These are phyloP conservation scores for Pseudonitzschia pungens DNA, from an alignment of 108 stramenopile species.

Conservation along the genomic window DNA sequence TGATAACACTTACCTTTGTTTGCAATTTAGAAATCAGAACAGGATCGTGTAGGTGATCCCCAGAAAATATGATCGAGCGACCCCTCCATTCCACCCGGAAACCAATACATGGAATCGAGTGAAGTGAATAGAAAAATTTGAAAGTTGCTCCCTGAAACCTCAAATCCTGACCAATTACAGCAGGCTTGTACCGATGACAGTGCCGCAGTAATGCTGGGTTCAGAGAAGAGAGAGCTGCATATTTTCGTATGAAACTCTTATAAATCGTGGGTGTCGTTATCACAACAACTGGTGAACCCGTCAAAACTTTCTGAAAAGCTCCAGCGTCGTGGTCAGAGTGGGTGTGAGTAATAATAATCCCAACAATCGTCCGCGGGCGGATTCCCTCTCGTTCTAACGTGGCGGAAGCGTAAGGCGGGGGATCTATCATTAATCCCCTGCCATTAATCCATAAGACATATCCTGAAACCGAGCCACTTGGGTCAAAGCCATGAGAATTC, in stretches of 20 bases:
- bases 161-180: conserved; percentile 86
- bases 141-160: conserved; percentile 87
- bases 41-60: conserved; percentile 92
- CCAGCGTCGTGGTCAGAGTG: conserved; percentile 97
- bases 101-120: conserved; percentile 91
- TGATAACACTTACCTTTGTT: conserved; percentile 38
- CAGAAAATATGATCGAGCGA: conserved; percentile 88
- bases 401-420: conserved; percentile 89
- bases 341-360: conserved; percentile 92
- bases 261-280: conserved; percentile 94
- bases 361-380: conserved; percentile 84
- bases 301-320: conserved; percentile 92
- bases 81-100: conserved; percentile 91
- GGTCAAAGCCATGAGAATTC: conserved; percentile 93
- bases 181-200: conserved; percentile 83
- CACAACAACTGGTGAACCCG: conserved; percentile 83
- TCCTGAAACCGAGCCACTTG: conserved; percentile 89
- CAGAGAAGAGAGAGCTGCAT: conserved; percentile 87
- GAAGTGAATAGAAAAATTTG: conserved; percentile 89
- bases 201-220: conserved; percentile 75
- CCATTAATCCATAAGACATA: conserved; percentile 97
- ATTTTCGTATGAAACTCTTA: conserved; percentile 94
- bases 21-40: conserved; percentile 63
- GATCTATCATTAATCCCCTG: conserved; percentile 94
- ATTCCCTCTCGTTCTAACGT: conserved; percentile 86